Conservation (phyloP, 208 protist species). For the Naegleria fowleri region DNA sequence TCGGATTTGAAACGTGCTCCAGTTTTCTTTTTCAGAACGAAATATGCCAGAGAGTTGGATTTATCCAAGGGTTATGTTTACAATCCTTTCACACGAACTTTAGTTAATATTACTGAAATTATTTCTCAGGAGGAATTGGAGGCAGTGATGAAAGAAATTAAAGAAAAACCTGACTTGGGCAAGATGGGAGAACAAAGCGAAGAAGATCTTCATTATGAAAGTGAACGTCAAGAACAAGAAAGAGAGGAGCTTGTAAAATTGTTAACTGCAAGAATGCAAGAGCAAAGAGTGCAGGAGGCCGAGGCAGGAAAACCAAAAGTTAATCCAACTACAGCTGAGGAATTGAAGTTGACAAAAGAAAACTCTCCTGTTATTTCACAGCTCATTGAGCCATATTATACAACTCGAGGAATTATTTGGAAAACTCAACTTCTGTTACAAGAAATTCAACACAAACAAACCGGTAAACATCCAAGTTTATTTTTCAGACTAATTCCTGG, state of each 20-base stretch:
- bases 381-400: background rate
- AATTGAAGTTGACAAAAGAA: background rate
- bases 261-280: background rate
- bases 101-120: background rate
- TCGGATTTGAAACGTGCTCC: background rate
- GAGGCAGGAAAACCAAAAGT: background rate
- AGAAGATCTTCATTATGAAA: background rate
- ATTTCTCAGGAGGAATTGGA: background rate
- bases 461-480: background rate
- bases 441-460: background rate
- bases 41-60: conserved; percentile 12
- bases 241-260: background rate
- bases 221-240: background rate
- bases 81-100: background rate
- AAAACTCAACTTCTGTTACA: background rate
- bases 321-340: background rate
- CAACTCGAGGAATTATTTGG: background rate
- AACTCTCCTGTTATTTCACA: background rate
- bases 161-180: background rate
- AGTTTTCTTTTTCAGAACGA: background rate
- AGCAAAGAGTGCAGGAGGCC: background rate
- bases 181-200: background rate
- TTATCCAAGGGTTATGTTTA: background rate
- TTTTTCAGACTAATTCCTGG: background rate
- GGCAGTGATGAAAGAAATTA: background rate